These are phyloP conservation scores for Nigrospora osmanthi DNA, from an alignment of 2,329 filamentous ascomycete genomes.

Conservation along the genomic window DNA sequence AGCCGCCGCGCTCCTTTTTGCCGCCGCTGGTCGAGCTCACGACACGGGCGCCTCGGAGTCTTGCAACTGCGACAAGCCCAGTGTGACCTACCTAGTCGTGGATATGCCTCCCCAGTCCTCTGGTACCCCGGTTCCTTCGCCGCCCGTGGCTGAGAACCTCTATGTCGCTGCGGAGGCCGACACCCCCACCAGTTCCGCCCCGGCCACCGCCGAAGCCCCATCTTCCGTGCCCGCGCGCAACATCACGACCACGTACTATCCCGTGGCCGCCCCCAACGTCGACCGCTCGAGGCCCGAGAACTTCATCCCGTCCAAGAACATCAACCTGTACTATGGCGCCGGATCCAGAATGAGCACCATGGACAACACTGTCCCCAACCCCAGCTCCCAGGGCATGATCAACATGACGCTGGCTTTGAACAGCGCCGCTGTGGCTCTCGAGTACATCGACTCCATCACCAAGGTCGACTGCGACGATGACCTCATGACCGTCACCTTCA, in stretches of 20 bases:
- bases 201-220: background rate
- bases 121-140: too few relatives aligned
- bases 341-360: background rate
- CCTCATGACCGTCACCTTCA: conserved; percentile 20
- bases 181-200: background rate
- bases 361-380: background rate
- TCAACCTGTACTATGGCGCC: conserved; percentile 10
- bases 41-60: background rate
- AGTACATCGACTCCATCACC: conserved; percentile 18
- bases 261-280: conserved; percentile 5
- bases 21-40: background rate
- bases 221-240: background rate
- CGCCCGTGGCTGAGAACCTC: background rate
- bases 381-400: background rate
- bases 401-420: conserved; percentile 18
- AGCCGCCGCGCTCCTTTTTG: background rate
- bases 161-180: background rate
- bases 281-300: conserved; percentile 8
- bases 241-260: background rate
- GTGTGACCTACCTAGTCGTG: background rate
- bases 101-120: background rate
- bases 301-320: conserved; percentile 8
- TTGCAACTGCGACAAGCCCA: conserved; percentile 1
- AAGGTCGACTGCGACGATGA: conserved; percentile 19
- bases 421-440: conserved; percentile 21